Evolutionary conservation across 2,329 filamentous ascomycete genomes (phyloP), one percentile per base, ranked within the genome.

Genomic region (Catunica adiposa): DNA sequence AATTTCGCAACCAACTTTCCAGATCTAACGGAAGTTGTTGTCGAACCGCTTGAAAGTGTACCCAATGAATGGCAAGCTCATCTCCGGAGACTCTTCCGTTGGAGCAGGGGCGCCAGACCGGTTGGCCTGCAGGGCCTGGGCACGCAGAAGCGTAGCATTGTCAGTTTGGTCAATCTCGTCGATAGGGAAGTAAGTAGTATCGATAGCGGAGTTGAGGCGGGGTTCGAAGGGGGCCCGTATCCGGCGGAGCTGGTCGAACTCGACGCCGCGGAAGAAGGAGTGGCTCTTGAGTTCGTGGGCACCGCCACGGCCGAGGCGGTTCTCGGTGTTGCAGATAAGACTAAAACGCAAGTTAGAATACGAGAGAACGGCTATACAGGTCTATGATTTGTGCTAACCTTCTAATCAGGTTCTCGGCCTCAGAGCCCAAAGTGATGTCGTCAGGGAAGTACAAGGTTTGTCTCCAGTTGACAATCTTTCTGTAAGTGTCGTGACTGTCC

Each of bases 381-480:
- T n/a, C n/a, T n/a, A 50, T 38, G 54, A 56, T 40, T n/a, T 11
- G 7, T 40, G 69, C 79, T 67, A 75, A 94, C 89, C 84, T 88
- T 74, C 89, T 78, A 63, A 97, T 94, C 66, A 97, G 77, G 64
- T 90, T 85, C 70, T 97, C 90, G 0, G 92, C 89, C 65, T 96
- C 89, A 1, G 78, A 78, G 40, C 88, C 88, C 31, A 97, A 76
- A 59, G 86, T 85, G 64, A 96, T 86, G 68, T 98, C 90, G 59
- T 95, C 89, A 0, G 92, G 92, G 75, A 98, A 97, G 70, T 95
- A 95, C 47, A 98, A 73, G 58, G 90, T 89, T 65, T 94, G 85
- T 57, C 87, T 83, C 92, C 92, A 98, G 72, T 96, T 94, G 64
- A 98, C 89, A 68, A 97, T 98, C 78, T 98, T 98, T 62, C 90